Base-by-base conservation (phyloP, 1,139 yeast genomes). In the Kazachstania sp. region DNA sequence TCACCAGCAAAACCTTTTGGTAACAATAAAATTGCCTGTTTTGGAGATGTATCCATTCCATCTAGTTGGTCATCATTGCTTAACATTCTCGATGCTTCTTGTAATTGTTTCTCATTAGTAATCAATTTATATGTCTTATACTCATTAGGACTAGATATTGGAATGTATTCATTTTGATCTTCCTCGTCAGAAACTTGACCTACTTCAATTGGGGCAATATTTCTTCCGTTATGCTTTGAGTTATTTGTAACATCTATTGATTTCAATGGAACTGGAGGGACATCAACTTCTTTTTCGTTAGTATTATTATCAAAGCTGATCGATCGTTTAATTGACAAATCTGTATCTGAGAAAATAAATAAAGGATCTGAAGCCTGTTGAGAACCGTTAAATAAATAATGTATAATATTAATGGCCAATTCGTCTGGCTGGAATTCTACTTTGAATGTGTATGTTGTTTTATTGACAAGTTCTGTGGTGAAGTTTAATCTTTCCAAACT, bases 401-500 rank as follows among this genome's bases (percentile, higher is more conserved):
- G 48, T 45, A 58, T 58, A 28, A 63, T 54, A 41, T 55, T 55
- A 20, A 51, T 49, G 2, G 60, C 52, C 30, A 55, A 48, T 48
- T 58, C 61, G 42, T 63, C 65, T 2, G 67, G 64, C 28, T 54
- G 55, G 41, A 63, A 59, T 11, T 55, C 44, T 4, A 60, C 46
- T 43, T 49, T 52, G 37, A 43, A 49, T 2, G 37, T 34, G 19
- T 46, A 37, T 11, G 47, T 47, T 39, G 45, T 43, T 34, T 20
- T 40, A 34, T 32, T 40, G 2, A 45, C 18, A 3, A 41, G 39
- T 38, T 54, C 54, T 9, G 52, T 44, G 3, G 49, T 49, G 26
- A 36, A 51, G 18, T 48, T 50, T 18, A 57, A 16, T 5, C 37
- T 41, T 19, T 41, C 23, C 8, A 39, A 29, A 19, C 18, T 30